phyloP scores from a whole-genome alignment of 2,329 filamentous ascomycete species.

The Ophiostoma ips region DNA sequence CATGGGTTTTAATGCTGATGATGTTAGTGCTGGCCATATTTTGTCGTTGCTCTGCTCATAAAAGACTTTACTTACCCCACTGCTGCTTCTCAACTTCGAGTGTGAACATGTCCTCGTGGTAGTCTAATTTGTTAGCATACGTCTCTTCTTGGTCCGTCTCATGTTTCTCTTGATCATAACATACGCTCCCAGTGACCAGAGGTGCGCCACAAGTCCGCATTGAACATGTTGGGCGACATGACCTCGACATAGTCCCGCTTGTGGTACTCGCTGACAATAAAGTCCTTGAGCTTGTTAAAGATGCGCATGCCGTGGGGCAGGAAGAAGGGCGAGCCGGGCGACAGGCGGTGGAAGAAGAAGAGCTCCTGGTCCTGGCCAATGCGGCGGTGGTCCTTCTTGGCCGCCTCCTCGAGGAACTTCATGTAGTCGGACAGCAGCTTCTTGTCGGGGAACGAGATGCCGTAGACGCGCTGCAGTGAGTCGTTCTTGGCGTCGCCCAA shows the following conservation, averaged over 20 bases:
- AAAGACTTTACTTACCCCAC: conserved; percentile 9
- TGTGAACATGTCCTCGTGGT: conserved; percentile 81
- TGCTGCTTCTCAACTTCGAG: conserved; percentile 66
- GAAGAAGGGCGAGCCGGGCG: conserved; percentile 89
- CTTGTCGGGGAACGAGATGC: conserved; percentile 91
- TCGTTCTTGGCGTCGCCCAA: conserved; percentile 88
- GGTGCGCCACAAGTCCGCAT: conserved; percentile 81
- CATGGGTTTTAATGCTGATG: conserved; percentile 49
- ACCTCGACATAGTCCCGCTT: conserved; percentile 91
- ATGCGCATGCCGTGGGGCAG: conserved; percentile 57
- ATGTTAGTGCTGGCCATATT: background rate
- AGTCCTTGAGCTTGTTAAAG: conserved; percentile 37
- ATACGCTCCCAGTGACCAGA: conserved; percentile 76
- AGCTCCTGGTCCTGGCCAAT: conserved; percentile 93
- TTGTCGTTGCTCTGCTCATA: background rate
- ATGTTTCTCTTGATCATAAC: background rate
- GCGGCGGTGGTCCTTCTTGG: conserved; percentile 87
- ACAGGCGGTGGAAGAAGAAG: conserved; percentile 90
- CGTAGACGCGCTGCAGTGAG: conserved; percentile 90
- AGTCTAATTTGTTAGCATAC: conserved; percentile 31
- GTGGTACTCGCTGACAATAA: conserved; percentile 79
- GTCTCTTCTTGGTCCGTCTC: no score
- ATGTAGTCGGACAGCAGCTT: conserved; percentile 86
- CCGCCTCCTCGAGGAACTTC: conserved; percentile 93
- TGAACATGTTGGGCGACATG: conserved; percentile 93